Evolutionary conservation across 768 basidiomycete genomes (phyloP).

Genomic region (Termitomyces sp.): DNA sequence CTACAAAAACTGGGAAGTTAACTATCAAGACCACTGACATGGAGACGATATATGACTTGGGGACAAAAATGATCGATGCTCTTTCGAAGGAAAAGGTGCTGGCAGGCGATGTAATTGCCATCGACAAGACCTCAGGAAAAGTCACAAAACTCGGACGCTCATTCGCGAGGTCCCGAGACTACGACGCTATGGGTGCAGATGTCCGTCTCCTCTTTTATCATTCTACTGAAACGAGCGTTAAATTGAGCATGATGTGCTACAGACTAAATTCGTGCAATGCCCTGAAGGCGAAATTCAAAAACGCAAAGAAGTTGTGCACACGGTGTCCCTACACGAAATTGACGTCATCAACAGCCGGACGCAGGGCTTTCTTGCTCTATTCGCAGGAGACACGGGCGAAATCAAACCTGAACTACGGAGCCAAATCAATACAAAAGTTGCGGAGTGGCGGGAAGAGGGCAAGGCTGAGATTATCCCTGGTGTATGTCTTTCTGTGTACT

Average conservation of each 20-base stretch:
- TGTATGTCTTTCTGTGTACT: constrained; percentile 38
- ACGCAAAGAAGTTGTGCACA: constrained; percentile 95
- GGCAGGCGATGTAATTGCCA: constrained; percentile 90
- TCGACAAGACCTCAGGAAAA: constrained; percentile 97
- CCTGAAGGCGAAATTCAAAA: constrained; percentile 98
- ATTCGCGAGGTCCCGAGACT: constrained; percentile 95
- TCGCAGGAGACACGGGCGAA: constrained; percentile 95
- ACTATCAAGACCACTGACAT: constrained; percentile 99
- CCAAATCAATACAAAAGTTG: constrained; percentile 95
- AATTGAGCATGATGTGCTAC: constrained; percentile 1
- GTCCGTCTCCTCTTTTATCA: constrained; percentile 44
- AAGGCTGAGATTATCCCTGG: constrained; percentile 98
- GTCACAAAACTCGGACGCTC: constrained; percentile 94
- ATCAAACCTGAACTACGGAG: constrained; percentile 95
- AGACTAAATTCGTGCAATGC: constrained; percentile 98
- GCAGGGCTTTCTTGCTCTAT: constrained; percentile 95
- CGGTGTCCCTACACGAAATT: constrained; percentile 96
- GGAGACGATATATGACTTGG: constrained; percentile 99
- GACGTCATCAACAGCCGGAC: constrained; percentile 99
- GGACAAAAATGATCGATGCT: constrained; percentile 98
- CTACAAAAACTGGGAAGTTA: constrained; percentile 95
- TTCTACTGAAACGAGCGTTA: not conserved
- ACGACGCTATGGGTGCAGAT: constrained; percentile 99
- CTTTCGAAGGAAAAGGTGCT: constrained; percentile 96
- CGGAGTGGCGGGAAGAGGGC: constrained; percentile 97